These are phyloP conservation scores for Fusarium vanettenii DNA, from an alignment of 2,329 filamentous ascomycete genomes.

Conservation along the genomic window DNA sequence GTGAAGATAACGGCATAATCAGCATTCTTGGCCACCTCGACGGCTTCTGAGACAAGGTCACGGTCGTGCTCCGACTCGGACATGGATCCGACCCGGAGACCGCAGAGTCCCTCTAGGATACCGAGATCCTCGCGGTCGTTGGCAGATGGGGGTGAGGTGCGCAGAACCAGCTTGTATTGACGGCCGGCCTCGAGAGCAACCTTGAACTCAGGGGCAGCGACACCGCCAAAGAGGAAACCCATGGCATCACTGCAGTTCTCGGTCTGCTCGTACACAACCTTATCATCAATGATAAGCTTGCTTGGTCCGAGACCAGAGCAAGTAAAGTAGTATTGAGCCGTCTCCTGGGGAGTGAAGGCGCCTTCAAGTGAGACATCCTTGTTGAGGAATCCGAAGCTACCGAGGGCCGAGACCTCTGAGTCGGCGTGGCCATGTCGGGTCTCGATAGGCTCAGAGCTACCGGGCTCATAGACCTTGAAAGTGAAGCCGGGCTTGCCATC, in stretches of 20 bases:
- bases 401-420: conserved; percentile 41
- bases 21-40: conserved; percentile 66
- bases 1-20: conserved; percentile 68
- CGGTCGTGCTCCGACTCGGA: conserved; percentile 48
- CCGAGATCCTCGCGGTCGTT: conserved; percentile 41
- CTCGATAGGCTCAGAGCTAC: conserved; percentile 39
- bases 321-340: conserved; percentile 48
- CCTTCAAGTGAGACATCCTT: conserved; percentile 47
- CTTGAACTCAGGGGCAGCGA: conserved; percentile 46
- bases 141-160: conserved; percentile 44
- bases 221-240: conserved; percentile 49
- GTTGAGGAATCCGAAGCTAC: conserved; percentile 36
- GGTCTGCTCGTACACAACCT: conserved; percentile 47
- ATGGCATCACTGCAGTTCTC: conserved; percentile 48
- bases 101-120: conserved; percentile 48
- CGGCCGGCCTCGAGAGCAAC: conserved; percentile 43
- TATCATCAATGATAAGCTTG: conserved; percentile 46
- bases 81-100: conserved; percentile 48
- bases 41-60: conserved; percentile 60
- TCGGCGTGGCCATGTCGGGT: conserved; percentile 39
- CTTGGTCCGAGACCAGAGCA: conserved; percentile 47
- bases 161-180: conserved; percentile 47
- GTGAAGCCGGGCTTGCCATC: conserved; percentile 50
- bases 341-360: conserved; percentile 46
- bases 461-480: conserved; percentile 44